Conservation (phyloP, 352 stramenopile genomes). For the Pythium volutum region DNA sequence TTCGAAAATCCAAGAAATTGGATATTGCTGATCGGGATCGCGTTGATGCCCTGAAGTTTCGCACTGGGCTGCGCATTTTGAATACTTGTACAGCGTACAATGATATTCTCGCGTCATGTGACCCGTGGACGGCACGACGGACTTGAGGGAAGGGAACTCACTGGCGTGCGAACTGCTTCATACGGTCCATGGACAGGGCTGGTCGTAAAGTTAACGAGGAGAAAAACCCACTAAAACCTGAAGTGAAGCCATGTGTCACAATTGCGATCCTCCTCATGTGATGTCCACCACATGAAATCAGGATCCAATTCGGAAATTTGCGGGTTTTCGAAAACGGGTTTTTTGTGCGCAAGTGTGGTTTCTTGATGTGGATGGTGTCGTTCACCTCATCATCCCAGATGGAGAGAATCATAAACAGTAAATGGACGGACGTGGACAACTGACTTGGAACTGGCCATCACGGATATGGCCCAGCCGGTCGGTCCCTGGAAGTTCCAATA, state of each 20-base stretch:
- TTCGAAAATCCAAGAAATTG: background rate
- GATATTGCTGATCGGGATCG: too few relatives aligned
- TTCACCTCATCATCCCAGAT: slow-evolving; percentile 22
- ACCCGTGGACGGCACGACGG: too few relatives aligned
- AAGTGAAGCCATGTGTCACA: slow-evolving; percentile 27
- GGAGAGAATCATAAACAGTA: slow-evolving; percentile 6
- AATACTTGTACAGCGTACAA: too few relatives aligned
- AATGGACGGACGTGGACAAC: slow-evolving; percentile 5
- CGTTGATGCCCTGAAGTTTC: too few relatives aligned
- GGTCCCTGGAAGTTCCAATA: background rate
- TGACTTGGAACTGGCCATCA: slow-evolving; percentile 13
- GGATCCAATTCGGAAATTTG: background rate
- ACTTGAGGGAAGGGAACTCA: background rate
- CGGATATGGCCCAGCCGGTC: background rate
- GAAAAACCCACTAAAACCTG: slow-evolving; percentile 5
- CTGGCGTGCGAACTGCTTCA: background rate
- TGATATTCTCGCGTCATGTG: too few relatives aligned
- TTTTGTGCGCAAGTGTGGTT: background rate
- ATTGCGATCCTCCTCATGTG: background rate
- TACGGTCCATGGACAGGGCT: background rate
- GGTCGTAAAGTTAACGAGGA: background rate
- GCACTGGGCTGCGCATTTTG: background rate
- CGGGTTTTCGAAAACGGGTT: slow-evolving; percentile 6
- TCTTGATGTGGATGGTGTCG: slow-evolving; percentile 1
- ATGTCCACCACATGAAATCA: background rate